Percentiles rank a stretch among this genome's conserved stretches.
phyloP scores from a whole-genome alignment of 78 protist genomes.

The Isochrysis galbana region DNA sequence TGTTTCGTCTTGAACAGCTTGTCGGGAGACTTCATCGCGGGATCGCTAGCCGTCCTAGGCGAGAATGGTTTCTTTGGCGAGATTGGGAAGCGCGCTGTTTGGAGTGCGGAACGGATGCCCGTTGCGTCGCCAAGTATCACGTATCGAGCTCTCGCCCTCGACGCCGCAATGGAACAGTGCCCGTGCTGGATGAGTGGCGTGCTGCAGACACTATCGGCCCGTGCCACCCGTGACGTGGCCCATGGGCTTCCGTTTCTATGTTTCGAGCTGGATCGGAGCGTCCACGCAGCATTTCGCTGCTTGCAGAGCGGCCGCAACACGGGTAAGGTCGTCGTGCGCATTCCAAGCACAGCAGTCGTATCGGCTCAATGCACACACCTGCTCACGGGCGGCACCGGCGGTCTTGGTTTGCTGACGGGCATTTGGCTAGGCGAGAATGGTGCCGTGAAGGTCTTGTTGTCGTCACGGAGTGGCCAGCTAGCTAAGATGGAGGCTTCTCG shows the following conservation, averaged over 20 bases:
- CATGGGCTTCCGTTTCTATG: background rate
- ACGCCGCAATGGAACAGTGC: background rate
- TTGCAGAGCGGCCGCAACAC: background rate
- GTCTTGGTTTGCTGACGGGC: background rate
- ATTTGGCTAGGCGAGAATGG: slow-evolving; percentile 21
- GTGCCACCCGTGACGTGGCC: background rate
- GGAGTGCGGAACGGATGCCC: background rate
- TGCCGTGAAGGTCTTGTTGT: background rate
- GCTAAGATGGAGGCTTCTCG: background rate
- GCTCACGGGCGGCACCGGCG: slow-evolving; percentile 35
- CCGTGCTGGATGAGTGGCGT: background rate
- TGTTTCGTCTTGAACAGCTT: slow-evolving; percentile 23
- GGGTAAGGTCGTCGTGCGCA: background rate
- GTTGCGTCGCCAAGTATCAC: background rate
- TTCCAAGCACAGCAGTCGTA: background rate
- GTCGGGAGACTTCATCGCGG: slow-evolving; percentile 22
- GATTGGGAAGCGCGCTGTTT: slow-evolving; percentile 41
- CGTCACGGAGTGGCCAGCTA: background rate
- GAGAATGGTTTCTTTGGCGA: background rate
- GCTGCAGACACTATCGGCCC: background rate
- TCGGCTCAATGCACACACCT: background rate
- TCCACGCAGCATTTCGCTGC: background rate
- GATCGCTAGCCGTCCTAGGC: background rate
- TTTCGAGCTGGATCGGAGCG: background rate
- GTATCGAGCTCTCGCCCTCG: background rate